Percentiles rank a stretch among this genome's conserved stretches.
Conservation (phyloP, 2,329 filamentous ascomycete species). For the Penicillium sp. region DNA sequence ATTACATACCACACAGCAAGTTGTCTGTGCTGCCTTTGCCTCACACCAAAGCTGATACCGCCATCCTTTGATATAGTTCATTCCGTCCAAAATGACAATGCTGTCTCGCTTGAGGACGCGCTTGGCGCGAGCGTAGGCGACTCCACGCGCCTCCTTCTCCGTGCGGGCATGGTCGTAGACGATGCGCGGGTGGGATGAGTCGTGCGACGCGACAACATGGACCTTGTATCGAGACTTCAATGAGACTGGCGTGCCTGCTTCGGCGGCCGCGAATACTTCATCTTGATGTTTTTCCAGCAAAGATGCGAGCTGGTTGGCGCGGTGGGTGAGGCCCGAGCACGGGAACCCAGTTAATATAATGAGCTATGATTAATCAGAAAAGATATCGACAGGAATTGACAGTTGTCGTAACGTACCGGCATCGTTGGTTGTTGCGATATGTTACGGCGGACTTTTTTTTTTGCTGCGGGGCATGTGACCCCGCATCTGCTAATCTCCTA, state of each 20-base stretch:
- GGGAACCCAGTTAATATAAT: conserved; percentile 65
- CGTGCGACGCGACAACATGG: conserved; percentile 43
- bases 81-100: conserved; percentile 64
- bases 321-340: conserved; percentile 64
- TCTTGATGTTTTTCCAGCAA: conserved; percentile 53
- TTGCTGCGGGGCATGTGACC: conserved; percentile 26
- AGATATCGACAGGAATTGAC: background rate
- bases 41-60: conserved; percentile 69
- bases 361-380: conserved; percentile 46
- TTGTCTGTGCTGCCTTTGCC: conserved; percentile 63
- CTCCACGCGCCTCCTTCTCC: conserved; percentile 66
- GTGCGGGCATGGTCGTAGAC: conserved; percentile 60
- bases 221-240: conserved; percentile 49
- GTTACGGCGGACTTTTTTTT: conserved; percentile 22
- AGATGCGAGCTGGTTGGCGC: conserved; percentile 58
- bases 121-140: conserved; percentile 64
- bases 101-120: conserved; percentile 58
- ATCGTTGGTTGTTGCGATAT: conserved; percentile 22
- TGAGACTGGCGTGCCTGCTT: conserved; percentile 32
- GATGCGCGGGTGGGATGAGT: conserved; percentile 47
- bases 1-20: conserved; percentile 60
- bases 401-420: conserved; percentile 24
- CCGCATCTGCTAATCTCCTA: background rate
- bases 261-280: conserved; percentile 41
- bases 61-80: conserved; percentile 71